Base-by-base conservation (phyloP, 2,329 filamentous ascomycete species). In the Leptographium radiaticola region DNA sequence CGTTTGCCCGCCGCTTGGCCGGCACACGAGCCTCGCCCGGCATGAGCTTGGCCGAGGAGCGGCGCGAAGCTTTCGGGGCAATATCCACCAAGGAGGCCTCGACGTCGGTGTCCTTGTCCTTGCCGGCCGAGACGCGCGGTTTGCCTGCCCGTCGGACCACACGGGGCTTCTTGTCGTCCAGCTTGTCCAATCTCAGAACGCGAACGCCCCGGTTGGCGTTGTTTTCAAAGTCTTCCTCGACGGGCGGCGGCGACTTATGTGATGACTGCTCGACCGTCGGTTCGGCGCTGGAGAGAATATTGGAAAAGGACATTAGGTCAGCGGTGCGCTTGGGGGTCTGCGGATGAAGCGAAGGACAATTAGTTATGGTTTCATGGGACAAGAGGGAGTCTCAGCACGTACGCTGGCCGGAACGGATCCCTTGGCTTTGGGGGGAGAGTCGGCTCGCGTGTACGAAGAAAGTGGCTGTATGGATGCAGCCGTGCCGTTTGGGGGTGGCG, bases 271-370 rank as follows among this genome's bases (percentile, higher is more conserved):
- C 72, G 42, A 80, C 75, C 52, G 86, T n/a, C 2, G 58, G 82
- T 54, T 89, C 84, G 53, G 86, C 77, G 60, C 81, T 89, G 5
- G 89, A 91, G 45, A 97, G 83, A 56, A 97, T 94, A 66, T 90
- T 96, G 60, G 89, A 93, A 64, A 97, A 93, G 6, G 90, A 93
- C 90, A 96, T 96, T 52, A 90, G 86, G 66, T 95, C 87, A 55
- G 85, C 84, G 43, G 84, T 76, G 66, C 89, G 83, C 60, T 80
- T 82, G 1, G 86, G 80, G 50, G 85, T 86, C 79, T 89, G 66
- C 6, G 25, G 12, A 12, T 11, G 25, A 13, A 31, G 10, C 7
- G 5, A 10, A 16, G 46, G 2, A n/a, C 33, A 38, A 36, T 61
- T 47, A 60, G 59, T 47, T 55, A 45, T 18, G 10, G 34, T 25